These are phyloP conservation scores for Botrytis hyacinthi DNA, from an alignment of 2,329 filamentous ascomycete genomes.

Conservation along the genomic window DNA sequence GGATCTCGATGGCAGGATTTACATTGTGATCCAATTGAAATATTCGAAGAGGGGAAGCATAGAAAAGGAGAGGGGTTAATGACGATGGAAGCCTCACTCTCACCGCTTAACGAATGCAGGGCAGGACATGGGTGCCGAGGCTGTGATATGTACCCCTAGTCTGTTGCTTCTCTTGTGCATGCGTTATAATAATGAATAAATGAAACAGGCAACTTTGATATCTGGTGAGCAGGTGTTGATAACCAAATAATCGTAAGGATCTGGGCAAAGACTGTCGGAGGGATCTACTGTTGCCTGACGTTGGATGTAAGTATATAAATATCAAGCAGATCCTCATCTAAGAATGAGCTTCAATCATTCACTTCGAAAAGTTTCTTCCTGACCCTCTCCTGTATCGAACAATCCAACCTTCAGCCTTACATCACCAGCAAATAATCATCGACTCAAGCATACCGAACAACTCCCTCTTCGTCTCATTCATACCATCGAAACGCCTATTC, in stretches of 20 bases:
- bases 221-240: not conserved
- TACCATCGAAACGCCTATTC: not conserved
- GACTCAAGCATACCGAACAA: not conserved
- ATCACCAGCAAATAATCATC: not conserved
- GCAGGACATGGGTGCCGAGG: conserved; percentile 14
- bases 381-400: not conserved
- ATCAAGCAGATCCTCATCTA: not conserved
- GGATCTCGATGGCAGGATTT: not conserved
- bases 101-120: conserved; percentile 20
- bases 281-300: conserved; percentile 5
- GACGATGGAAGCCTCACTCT: conserved; percentile 19
- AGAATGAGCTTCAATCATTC: not conserved
- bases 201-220: conserved; percentile 8
- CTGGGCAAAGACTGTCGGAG: not conserved
- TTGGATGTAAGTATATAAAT: conserved; percentile 18
- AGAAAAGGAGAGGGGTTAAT: not conserved
- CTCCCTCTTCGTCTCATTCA: not conserved
- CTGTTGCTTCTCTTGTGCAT: not conserved
- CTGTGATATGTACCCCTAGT: conserved; percentile 14
- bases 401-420: not conserved
- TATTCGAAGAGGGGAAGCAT: not conserved
- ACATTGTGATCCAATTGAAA: conserved; percentile 5
- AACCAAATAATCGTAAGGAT: not conserved
- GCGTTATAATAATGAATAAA: conserved; percentile 1
- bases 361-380: not conserved